These are phyloP conservation scores for Phialemonium atrogriseum DNA, from an alignment of 2,329 filamentous ascomycete genomes.

Conservation along the genomic window DNA sequence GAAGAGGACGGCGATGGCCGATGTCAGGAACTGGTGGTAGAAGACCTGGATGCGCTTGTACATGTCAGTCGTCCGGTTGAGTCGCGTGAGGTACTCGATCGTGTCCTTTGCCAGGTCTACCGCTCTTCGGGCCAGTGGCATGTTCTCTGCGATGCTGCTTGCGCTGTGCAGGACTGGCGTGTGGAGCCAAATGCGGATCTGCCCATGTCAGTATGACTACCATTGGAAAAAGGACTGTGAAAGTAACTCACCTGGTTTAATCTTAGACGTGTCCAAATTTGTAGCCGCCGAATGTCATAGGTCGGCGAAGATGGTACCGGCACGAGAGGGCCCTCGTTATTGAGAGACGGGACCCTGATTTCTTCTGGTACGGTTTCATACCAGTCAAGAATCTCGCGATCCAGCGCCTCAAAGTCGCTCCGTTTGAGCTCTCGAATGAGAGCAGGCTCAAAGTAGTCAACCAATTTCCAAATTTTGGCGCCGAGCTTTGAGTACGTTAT, in stretches of 20 bases:
- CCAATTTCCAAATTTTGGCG: conserved; percentile 79
- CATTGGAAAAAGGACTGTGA: conserved; percentile 6
- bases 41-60: conserved; percentile 67
- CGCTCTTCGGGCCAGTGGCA: conserved; percentile 62
- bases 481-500: conserved; percentile 75
- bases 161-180: conserved; percentile 80
- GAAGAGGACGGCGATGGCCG: conserved; percentile 67
- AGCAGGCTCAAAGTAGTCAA: conserved; percentile 57
- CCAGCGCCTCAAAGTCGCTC: conserved; percentile 71
- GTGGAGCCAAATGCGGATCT: conserved; percentile 79
- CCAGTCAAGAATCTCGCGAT: conserved; percentile 81
- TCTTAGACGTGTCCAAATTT: conserved; percentile 77
- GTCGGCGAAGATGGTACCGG: conserved; percentile 46
- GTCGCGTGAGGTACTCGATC: conserved; percentile 59
- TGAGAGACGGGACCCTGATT: conserved; percentile 52
- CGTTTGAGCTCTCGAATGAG: conserved; percentile 57
- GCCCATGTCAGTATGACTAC: conserved; percentile 1
- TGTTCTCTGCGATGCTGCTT: conserved; percentile 71
- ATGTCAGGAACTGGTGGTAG: conserved; percentile 74
- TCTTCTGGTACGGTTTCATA: conserved; percentile 64
- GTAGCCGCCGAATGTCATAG: conserved; percentile 63
- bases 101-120: conserved; percentile 72
- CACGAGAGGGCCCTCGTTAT: conserved; percentile 43
- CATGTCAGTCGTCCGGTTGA: conserved; percentile 64
- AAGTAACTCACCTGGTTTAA: conserved; percentile 57